Conservation (phyloP, 2,329 filamentous ascomycete genomes). For the Trichoderma sp. region DNA sequence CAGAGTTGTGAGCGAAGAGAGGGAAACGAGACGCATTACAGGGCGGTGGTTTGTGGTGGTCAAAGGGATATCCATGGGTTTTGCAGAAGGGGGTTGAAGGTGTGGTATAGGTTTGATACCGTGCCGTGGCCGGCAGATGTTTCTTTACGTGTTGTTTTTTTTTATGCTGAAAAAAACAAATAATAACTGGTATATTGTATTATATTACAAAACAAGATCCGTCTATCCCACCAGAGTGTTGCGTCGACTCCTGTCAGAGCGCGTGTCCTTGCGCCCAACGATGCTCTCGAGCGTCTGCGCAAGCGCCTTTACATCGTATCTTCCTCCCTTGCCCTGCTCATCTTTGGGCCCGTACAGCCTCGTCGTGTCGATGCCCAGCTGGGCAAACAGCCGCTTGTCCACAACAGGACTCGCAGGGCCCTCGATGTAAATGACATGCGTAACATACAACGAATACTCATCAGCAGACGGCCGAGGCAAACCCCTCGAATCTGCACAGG, state of each 20-base stretch:
- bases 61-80: background rate
- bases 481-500: conserved; percentile 65
- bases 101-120: conserved; percentile 13
- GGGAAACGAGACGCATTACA: background rate
- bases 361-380: conserved; percentile 72
- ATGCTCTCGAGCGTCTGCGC: conserved; percentile 73
- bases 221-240: conserved; percentile 42
- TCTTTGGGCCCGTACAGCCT: conserved; percentile 69
- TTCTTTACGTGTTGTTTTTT: background rate
- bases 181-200: conserved; percentile 3
- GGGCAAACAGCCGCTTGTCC: conserved; percentile 59
- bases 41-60: background rate
- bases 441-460: conserved; percentile 68
- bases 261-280: conserved; percentile 54
- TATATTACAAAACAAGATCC: background rate
- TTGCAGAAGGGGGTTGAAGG: background rate
- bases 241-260: conserved; percentile 39
- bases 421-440: conserved; percentile 78
- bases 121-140: background rate
- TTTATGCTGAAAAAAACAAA: background rate
- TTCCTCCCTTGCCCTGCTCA: conserved; percentile 41
- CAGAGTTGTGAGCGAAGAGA: background rate
- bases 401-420: conserved; percentile 67
- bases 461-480: conserved; percentile 36
- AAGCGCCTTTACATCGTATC: conserved; percentile 75